phyloP scores from a whole-genome alignment of 768 basidiomycete genomes.

The Boletellus ananas region DNA sequence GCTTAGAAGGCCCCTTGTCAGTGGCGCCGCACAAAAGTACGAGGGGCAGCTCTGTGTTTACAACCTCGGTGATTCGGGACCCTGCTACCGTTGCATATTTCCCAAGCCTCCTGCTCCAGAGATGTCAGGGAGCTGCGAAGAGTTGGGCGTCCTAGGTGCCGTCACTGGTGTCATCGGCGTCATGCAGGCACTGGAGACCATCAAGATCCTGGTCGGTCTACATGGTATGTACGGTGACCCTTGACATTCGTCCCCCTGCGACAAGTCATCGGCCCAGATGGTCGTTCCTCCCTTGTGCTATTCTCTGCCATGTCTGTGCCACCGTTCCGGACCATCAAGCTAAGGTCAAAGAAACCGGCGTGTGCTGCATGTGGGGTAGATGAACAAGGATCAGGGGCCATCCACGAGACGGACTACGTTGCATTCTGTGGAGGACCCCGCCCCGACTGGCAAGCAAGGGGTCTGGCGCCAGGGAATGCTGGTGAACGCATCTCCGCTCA shows the following conservation, averaged over 20 bases:
- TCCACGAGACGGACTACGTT: conserved; percentile 71
- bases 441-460: conserved; percentile 62
- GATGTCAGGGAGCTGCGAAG: conserved; percentile 74
- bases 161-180: conserved; percentile 90
- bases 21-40: conserved; percentile 85
- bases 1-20: conserved; percentile 79
- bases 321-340: conserved; percentile 78
- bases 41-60: conserved; percentile 81
- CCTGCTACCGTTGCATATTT: conserved; percentile 94
- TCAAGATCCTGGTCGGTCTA: conserved; percentile 70
- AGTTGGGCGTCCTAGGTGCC: conserved; percentile 81
- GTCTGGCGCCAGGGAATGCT: conserved; percentile 41
- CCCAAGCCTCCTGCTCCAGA: conserved; percentile 70
- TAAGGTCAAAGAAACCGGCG: conserved; percentile 64
- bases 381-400: conserved; percentile 40
- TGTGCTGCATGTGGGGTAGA: conserved; percentile 74
- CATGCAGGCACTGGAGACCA: conserved; percentile 83
- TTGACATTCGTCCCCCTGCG: background rate
- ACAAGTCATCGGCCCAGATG: conserved; percentile 38
- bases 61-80: conserved; percentile 64
- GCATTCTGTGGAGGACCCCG: conserved; percentile 77
- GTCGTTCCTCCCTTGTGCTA: conserved; percentile 61
- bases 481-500: conserved; percentile 42
- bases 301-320: conserved; percentile 68
- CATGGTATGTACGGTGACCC: conserved; percentile 44